Conservation (phyloP, 2,329 filamentous ascomycete genomes). For the Stagonosporopsis cucurbitacearum region DNA sequence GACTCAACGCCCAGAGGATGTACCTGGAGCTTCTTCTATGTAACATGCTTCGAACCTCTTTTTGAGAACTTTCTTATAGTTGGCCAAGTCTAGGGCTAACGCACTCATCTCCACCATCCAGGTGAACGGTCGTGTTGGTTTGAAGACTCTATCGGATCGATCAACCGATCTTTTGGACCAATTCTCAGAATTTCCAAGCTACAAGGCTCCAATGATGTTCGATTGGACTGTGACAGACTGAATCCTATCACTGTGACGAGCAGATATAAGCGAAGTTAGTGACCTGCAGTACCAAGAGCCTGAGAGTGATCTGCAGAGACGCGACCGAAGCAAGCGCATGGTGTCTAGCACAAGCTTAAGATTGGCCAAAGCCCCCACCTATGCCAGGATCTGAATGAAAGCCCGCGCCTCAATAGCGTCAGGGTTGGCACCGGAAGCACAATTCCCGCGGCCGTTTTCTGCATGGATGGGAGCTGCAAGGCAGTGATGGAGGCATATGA, state of each 20-base stretch:
- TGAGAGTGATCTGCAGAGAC: conserved; percentile 9
- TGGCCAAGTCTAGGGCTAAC: neutral
- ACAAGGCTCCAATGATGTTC: no score
- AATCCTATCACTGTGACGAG: neutral
- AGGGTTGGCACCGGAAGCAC: no score
- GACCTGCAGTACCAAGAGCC: neutral
- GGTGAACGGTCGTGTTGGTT: neutral
- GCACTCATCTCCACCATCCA: neutral
- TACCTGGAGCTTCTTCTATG: no score
- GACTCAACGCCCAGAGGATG: no score
- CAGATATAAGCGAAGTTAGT: neutral
- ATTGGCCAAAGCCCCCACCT: neutral
- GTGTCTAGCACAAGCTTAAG: neutral
- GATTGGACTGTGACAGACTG: neutral
- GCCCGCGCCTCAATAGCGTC: no score
- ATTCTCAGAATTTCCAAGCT: no score
- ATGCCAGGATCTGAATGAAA: no score
- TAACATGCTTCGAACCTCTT: neutral
- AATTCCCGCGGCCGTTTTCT: no score
- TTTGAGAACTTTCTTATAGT: neutral
- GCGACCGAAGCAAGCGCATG: neutral
- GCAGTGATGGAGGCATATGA: no score
- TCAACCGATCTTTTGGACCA: no score
- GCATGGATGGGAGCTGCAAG: no score
- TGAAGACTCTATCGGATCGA: no score